Base-by-base conservation (phyloP, 257 asterid species). In the Fraxinus quadrangulata region DNA sequence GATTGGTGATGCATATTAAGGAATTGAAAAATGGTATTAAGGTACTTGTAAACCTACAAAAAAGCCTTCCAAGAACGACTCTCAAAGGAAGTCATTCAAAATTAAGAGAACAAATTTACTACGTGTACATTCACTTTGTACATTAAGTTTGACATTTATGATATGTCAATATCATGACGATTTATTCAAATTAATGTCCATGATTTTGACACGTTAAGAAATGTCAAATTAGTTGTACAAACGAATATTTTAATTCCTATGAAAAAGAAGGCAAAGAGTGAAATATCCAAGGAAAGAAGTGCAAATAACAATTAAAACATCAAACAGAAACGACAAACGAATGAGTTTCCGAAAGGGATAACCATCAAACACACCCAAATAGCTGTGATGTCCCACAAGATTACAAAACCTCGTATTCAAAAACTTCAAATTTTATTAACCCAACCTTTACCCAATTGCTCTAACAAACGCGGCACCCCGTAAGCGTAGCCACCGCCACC, bases 391-490 rank as follows among this genome's bases (percentile, higher is more conserved):
- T 56, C 68, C 65, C 26, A 54, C 65, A 54, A 6, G 65, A 54
- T 16, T 54, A 54, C 65, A 19, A 54, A 54, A 54, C 65, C 4
- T 12, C 10, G 39, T 34, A 34, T 34, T 34, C 1, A 34, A 34
- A 4, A 34, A 34, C 37, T 34, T 34, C 14, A 40, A 40, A 0
- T 11, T 40, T 39, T 42, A 36, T 77, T 7, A 8, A 17, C 28
- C 54, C 7, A 19, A 26, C 47, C 16, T 2, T 36, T 16, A 63
- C 42, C 56, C 7, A 67, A 65, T 54, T 4, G 54, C 19, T 19
- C 3, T 12, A 45, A 45, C 3, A 45, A 45, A 84, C 83, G 85
- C 81, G 85, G 85, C 85, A 78, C 73, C 67, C 45, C 74, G 83
- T 71, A 66, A 21, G 2, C 26, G 73, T 69, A 34, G 82, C 87